phyloP scores from a whole-genome alignment of 805 yeast species.

The Isabelozyma pseudorhagii region DNA sequence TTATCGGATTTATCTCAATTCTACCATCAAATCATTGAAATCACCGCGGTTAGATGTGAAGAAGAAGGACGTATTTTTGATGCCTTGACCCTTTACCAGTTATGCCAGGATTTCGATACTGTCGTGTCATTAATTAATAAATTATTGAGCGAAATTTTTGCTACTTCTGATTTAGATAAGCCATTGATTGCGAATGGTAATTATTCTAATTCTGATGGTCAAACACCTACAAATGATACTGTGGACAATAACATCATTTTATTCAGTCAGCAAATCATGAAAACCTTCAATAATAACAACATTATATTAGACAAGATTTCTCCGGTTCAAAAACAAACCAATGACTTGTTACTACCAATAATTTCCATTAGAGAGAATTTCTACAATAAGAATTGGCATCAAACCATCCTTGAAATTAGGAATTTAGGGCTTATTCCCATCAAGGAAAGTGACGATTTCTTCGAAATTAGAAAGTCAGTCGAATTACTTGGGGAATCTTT shows the following conservation, averaged over 20 bases:
- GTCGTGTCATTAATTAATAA: constrained; percentile 74
- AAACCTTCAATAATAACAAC: constrained; percentile 51
- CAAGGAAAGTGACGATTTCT: constrained; percentile 42
- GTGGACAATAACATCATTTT: constrained; percentile 47
- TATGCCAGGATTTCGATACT: constrained; percentile 82
- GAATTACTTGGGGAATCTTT: constrained; percentile 52
- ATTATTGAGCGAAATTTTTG: constrained; percentile 72
- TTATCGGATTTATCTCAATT: constrained; percentile 59
- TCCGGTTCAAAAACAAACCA: constrained; percentile 58
- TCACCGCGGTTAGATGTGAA: constrained; percentile 82
- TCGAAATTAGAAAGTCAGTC: constrained; percentile 61
- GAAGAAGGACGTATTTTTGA: constrained; percentile 89
- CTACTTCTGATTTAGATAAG: constrained; percentile 65
- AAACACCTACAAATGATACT: constrained; percentile 26
- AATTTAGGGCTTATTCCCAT: constrained; percentile 68
- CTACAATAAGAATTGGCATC: constrained; percentile 56
- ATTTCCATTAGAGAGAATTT: constrained; percentile 64
- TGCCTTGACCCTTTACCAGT: constrained; percentile 79
- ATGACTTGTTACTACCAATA: constrained; percentile 60
- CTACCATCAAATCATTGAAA: constrained; percentile 70
- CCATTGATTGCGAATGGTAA: constrained; percentile 46
- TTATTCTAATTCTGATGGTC: constrained; percentile 37
- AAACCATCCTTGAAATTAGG: constrained; percentile 53
- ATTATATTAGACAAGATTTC: constrained; percentile 57
- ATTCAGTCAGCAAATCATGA: constrained; percentile 43